phyloP scores from a whole-genome alignment of 306 rosid species.

The Glycine latifolia region DNA sequence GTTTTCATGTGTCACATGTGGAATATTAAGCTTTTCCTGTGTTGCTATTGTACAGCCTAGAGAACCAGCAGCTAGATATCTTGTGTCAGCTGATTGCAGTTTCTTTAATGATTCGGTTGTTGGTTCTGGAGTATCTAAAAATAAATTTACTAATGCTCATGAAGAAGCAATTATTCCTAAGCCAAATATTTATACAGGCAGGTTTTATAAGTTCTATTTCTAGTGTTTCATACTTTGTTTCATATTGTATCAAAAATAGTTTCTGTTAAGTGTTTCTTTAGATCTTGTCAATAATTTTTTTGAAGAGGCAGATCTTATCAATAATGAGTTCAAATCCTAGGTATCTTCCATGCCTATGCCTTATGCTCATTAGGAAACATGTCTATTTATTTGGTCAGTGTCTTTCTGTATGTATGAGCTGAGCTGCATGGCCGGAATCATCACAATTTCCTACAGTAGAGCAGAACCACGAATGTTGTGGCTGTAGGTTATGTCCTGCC shows the following conservation, averaged over 20 bases:
- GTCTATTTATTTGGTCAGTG: slow-evolving; percentile 20
- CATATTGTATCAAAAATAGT: slow-evolving; percentile 28
- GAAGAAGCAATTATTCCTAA: slow-evolving; percentile 56
- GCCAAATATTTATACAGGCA: slow-evolving; percentile 61
- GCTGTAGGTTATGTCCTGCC: slow-evolving; percentile 26
- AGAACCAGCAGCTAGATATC: slow-evolving; percentile 87
- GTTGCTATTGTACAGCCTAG: slow-evolving; percentile 91
- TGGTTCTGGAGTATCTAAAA: slow-evolving; percentile 68
- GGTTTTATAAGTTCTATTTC: slow-evolving; percentile 46
- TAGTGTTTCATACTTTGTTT: slow-evolving; percentile 38
- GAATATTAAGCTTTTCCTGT: slow-evolving; percentile 92
- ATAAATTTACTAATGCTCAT: slow-evolving; percentile 48
- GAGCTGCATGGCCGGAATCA: slow-evolving; percentile 35
- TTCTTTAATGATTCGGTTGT: slow-evolving; percentile 84
- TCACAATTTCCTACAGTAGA: slow-evolving; percentile 31
- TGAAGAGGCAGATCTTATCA: slow-evolving; percentile 4
- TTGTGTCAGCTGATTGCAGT: slow-evolving; percentile 92
- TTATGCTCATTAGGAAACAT: slow-evolving; percentile 31
- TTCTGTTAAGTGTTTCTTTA: slow-evolving; percentile 39
- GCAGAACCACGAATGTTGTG: slow-evolving; percentile 5
- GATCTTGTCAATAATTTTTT: neutral
- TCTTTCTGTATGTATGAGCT: slow-evolving; percentile 22
- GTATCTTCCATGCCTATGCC: slow-evolving; percentile 15
- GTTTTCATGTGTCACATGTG: slow-evolving; percentile 97
- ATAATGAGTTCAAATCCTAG: slow-evolving; percentile 32